These are phyloP conservation scores for Serpula lacrymans DNA, from an alignment of 768 basidiomycete genomes.

Conservation along the genomic window DNA sequence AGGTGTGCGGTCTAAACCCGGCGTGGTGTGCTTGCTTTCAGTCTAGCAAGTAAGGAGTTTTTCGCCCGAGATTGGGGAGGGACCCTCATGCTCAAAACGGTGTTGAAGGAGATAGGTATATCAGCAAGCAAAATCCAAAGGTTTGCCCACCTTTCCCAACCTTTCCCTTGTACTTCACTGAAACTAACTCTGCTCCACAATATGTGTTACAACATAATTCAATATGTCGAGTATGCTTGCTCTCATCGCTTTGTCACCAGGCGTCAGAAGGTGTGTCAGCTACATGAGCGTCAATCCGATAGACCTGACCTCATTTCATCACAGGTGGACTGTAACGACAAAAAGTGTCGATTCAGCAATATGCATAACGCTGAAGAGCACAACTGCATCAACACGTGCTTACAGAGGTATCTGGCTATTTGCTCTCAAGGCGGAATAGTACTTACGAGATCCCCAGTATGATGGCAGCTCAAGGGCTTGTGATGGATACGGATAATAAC, in stretches of 20 bases:
- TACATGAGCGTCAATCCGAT: conserved; percentile 16
- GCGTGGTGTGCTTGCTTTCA: too few species aligned
- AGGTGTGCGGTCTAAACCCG: too few species aligned
- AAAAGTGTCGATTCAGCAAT: conserved; percentile 38
- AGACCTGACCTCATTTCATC: background rate
- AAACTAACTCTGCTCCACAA: too few species aligned
- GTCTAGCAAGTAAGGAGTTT: too few species aligned
- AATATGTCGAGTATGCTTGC: conserved; percentile 32
- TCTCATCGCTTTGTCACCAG: conserved; percentile 24
- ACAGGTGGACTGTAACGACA: conserved; percentile 48
- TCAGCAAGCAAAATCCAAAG: too few species aligned
- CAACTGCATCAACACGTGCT: conserved; percentile 35
- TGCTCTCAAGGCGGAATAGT: background rate
- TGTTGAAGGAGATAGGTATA: too few species aligned
- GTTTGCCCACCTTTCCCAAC: too few species aligned
- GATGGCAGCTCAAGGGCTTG: conserved; percentile 24
- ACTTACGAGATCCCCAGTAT: conserved; percentile 16
- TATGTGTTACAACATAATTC: conserved; percentile 34
- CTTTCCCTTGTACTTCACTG: too few species aligned
- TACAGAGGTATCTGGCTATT: conserved; percentile 30
- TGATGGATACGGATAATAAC: conserved; percentile 14
- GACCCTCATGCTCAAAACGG: too few species aligned
- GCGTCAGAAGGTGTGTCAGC: conserved; percentile 30
- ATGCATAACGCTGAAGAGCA: conserved; percentile 31
- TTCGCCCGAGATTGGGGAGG: too few species aligned